phyloP scores from a whole-genome alignment of 192 early-diverging fungal species.

The Funneliformis geosporum region DNA sequence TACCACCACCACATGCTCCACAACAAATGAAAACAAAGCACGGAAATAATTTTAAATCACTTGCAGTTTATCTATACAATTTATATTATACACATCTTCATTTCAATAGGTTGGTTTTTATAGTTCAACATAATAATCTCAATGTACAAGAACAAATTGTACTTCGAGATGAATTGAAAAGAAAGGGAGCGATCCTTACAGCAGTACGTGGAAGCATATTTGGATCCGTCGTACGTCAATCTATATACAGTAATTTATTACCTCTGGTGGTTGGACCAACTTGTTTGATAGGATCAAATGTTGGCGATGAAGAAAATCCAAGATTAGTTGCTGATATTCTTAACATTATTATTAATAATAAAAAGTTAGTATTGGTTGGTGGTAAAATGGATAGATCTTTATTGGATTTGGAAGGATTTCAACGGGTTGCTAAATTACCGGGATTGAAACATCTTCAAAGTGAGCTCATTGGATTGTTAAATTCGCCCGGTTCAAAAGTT shows the following conservation, averaged over 20 bases:
- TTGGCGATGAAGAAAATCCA: slow-evolving; percentile 44
- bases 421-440: slow-evolving; percentile 52
- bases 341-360: slow-evolving; percentile 50
- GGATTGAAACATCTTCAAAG: slow-evolving; percentile 45
- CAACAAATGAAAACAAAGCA: slow-evolving; percentile 38
- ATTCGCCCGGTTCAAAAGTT: slow-evolving; percentile 47
- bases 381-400: slow-evolving; percentile 56
- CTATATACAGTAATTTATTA: slow-evolving; percentile 48
- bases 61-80: slow-evolving; percentile 49
- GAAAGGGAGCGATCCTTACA: slow-evolving; percentile 42
- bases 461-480: slow-evolving; percentile 51
- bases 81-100: slow-evolving; percentile 48
- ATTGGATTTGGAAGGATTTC: slow-evolving; percentile 52
- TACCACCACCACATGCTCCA: slow-evolving; percentile 23
- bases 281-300: slow-evolving; percentile 51
- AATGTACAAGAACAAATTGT: slow-evolving; percentile 52
- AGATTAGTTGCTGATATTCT: slow-evolving; percentile 44
- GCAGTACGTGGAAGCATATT: slow-evolving; percentile 54
- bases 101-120: slow-evolving; percentile 53
- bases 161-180: slow-evolving; percentile 49
- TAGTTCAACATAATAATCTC: slow-evolving; percentile 65
- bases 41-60: slow-evolving; percentile 49
- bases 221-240: slow-evolving; percentile 44
- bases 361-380: slow-evolving; percentile 57
- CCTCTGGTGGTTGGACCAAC: slow-evolving; percentile 56